These are phyloP conservation scores for Selaginella tamariscina DNA, from an alignment of 75 land plant species.

Conservation along the genomic window DNA sequence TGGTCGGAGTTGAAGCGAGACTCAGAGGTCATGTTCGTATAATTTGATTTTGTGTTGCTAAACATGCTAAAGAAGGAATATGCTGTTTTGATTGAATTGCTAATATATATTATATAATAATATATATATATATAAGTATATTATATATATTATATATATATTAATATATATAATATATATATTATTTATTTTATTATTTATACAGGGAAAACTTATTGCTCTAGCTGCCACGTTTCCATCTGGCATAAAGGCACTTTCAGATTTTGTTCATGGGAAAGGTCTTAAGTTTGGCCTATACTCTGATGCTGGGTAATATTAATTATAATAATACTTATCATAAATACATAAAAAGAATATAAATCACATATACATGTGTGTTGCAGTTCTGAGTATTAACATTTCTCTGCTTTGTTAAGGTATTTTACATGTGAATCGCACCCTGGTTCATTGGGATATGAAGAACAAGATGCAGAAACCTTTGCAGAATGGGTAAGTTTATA, in stretches of 20 bases:
- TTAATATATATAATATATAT: too few relatives aligned
- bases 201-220: slow-evolving; percentile 63
- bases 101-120: too few relatives aligned
- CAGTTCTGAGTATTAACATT: background rate
- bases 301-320: slow-evolving; percentile 97
- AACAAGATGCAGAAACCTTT: slow-evolving; percentile 58
- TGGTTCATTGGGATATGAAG: slow-evolving; percentile 73
- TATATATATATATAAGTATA: too few relatives aligned
- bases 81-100: too few relatives aligned
- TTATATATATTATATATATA: too few relatives aligned
- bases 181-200: too few relatives aligned
- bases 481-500: slow-evolving; percentile 87
- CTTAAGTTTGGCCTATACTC: slow-evolving; percentile 97
- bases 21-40: slow-evolving; percentile 15
- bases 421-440: slow-evolving; percentile 67
- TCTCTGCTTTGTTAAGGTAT: slow-evolving; percentile 17
- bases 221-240: slow-evolving; percentile 72
- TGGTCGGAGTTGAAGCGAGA: slow-evolving; percentile 49
- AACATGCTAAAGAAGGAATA: too few relatives aligned
- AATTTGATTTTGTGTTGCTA: too few relatives aligned
- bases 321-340: too few relatives aligned
- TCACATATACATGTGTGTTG: too few relatives aligned
- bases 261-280: slow-evolving; percentile 74
- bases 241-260: slow-evolving; percentile 85
- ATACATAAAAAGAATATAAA: too few relatives aligned